phyloP scores from a whole-genome alignment of 345 rosid species.

The Syzygium aromaticum region DNA sequence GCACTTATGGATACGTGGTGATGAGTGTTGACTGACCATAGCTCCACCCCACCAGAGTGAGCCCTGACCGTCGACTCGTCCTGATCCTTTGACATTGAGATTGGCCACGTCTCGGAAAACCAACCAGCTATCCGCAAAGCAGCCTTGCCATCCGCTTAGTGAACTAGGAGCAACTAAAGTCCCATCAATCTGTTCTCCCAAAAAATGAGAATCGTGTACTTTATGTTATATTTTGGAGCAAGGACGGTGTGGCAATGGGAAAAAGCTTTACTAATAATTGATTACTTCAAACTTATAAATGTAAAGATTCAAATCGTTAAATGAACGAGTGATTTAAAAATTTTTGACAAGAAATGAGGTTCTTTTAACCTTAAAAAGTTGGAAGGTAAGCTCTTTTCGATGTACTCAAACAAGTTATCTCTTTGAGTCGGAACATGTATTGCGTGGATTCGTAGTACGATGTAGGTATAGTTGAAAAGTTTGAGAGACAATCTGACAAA shows the following conservation, averaged over 20 bases:
- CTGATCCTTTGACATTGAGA: constrained; percentile 11
- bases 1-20: too few relatives aligned
- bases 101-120: neutral
- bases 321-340: neutral
- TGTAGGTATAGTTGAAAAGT: too few relatives aligned
- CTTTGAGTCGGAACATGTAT: too few relatives aligned
- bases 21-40: too few relatives aligned
- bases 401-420: neutral
- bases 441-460: neutral
- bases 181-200: constrained; percentile 13
- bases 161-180: constrained; percentile 11
- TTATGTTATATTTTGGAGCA: neutral
- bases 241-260: neutral
- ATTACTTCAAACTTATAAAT: neutral
- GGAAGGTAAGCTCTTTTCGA: neutral
- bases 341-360: neutral
- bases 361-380: neutral
- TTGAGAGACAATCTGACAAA: neutral
- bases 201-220: neutral
- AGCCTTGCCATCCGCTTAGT: neutral
- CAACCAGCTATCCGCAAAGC: neutral
- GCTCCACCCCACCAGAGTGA: neutral
- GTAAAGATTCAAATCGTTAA: neutral
- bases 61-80: constrained; percentile 22
- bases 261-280: too few relatives aligned